phyloP scores from a whole-genome alignment of 176 grass and related monocot species.

The Pharus latifolius region DNA sequence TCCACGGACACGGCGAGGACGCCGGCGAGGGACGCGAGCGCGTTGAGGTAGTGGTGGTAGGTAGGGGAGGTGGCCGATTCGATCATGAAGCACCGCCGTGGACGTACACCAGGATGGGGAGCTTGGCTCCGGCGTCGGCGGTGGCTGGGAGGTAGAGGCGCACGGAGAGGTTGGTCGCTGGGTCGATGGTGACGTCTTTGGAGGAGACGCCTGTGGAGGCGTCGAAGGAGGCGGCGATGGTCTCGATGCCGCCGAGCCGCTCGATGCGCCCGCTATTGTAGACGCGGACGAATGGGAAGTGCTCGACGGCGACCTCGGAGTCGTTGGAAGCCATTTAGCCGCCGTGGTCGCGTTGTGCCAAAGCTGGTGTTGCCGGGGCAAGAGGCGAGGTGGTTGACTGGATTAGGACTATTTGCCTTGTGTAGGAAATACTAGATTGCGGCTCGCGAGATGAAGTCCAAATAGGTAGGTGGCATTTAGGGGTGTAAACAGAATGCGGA shows the following conservation, averaged over 20 bases:
- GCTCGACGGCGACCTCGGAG: constrained; percentile 22
- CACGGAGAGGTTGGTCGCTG: constrained; percentile 20
- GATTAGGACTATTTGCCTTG: too few relatives aligned
- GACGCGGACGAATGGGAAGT: constrained; percentile 42
- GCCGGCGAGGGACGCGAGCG: constrained; percentile 16
- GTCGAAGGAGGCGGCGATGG: constrained; percentile 22
- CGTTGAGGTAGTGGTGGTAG: constrained; percentile 51
- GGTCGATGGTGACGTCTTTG: constrained; percentile 55
- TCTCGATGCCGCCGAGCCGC: constrained; percentile 18
- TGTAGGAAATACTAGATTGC: too few relatives aligned
- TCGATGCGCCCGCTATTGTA: constrained; percentile 62
- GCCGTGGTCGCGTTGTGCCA: neutral
- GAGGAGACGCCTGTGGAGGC: constrained; percentile 23
- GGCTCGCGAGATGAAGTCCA: too few relatives aligned
- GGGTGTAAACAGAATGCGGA: too few relatives aligned
- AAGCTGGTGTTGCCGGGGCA: neutral
- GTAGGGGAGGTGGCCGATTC: constrained; percentile 24
- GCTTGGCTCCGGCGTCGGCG: neutral
- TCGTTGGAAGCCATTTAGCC: constrained; percentile 18
- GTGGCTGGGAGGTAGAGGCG: constrained; percentile 34
- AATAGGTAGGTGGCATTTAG: too few relatives aligned
- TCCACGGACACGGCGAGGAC: constrained; percentile 47
- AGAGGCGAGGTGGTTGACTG: too few relatives aligned
- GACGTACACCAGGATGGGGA: constrained; percentile 56
- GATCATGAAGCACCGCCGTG: constrained; percentile 60